Evolutionary conservation across 2,329 filamentous ascomycete genomes (phyloP).

Genomic region (Fusarium concolor): DNA sequence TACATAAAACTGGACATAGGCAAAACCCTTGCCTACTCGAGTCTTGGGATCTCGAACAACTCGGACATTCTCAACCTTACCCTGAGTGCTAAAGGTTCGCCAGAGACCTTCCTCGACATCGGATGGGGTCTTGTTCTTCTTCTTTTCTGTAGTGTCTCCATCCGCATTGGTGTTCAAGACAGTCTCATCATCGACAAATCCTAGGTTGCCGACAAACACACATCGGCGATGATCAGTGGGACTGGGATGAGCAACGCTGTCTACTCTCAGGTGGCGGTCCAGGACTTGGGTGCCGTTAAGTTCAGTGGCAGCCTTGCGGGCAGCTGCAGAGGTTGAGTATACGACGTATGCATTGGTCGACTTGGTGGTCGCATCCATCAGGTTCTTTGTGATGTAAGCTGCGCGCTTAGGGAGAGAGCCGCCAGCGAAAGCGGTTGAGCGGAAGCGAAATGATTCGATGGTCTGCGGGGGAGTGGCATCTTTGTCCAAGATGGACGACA

Average conservation of each 20-base stretch:
- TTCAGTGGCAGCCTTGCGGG: conserved; percentile 77
- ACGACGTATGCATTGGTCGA: conserved; percentile 96
- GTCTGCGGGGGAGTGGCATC: conserved; percentile 70
- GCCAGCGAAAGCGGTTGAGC: conserved; percentile 87
- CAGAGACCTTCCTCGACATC: conserved; percentile 95
- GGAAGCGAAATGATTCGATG: conserved; percentile 92
- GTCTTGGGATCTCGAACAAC: conserved; percentile 91
- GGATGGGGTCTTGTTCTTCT: conserved; percentile 78
- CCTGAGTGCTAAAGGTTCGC: conserved; percentile 79
- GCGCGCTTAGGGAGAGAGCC: conserved; percentile 87
- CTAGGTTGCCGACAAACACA: conserved; percentile 95
- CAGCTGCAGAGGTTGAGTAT: conserved; percentile 80
- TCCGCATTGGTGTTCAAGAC: conserved; percentile 73
- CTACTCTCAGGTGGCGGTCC: conserved; percentile 88
- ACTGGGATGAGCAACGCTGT: conserved; percentile 89
- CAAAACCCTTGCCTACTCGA: conserved; percentile 94
- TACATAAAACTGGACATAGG: conserved; percentile 94
- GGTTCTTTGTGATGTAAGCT: conserved; percentile 89
- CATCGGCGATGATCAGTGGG: conserved; percentile 87
- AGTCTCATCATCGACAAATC: conserved; percentile 93
- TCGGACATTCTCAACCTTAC: conserved; percentile 91
- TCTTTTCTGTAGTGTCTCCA: conserved; percentile 76
- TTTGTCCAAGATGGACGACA: conserved; percentile 77
- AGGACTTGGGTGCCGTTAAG: conserved; percentile 89
- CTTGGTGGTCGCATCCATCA: conserved; percentile 91